Percentiles rank a stretch among this genome's conserved stretches.
These are phyloP conservation scores for Chaetothyriales sp. DNA, from an alignment of 2,329 filamentous ascomycete species.

Conservation along the genomic window DNA sequence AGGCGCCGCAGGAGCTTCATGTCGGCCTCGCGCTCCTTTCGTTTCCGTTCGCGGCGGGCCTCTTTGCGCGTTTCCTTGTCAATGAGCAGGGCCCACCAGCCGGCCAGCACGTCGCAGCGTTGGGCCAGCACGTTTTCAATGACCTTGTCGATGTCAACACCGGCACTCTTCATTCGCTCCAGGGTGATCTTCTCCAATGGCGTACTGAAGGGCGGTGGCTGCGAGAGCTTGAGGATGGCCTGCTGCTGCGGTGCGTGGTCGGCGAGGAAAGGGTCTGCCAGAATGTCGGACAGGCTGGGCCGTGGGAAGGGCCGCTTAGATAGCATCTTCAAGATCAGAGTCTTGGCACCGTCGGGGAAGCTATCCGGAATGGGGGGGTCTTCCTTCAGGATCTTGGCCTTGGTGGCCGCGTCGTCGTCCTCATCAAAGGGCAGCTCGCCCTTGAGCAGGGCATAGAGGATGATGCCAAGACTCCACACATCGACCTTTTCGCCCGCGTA, in stretches of 20 bases:
- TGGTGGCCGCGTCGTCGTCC: constrained; percentile 79
- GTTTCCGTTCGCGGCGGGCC: constrained; percentile 61
- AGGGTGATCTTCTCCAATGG: constrained; percentile 79
- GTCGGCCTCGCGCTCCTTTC: constrained; percentile 72
- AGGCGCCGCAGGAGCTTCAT: constrained; percentile 65
- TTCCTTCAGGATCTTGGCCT: constrained; percentile 67
- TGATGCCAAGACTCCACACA: constrained; percentile 93
- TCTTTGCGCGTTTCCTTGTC: constrained; percentile 92
- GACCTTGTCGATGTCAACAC: constrained; percentile 84
- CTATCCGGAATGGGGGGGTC: constrained; percentile 76
- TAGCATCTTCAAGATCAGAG: constrained; percentile 64
- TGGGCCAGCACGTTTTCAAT: constrained; percentile 88
- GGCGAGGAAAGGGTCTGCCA: constrained; percentile 73
- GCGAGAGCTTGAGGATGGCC: constrained; percentile 70
- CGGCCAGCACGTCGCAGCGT: constrained; percentile 75
- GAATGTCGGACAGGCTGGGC: constrained; percentile 69
- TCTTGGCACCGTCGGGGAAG: constrained; percentile 62
- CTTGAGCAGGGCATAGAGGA: constrained; percentile 69
- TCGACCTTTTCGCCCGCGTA: constrained; percentile 97
- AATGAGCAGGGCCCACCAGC: constrained; percentile 90
- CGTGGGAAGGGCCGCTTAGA: constrained; percentile 80
- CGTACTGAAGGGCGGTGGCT: constrained; percentile 71
- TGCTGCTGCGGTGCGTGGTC: constrained; percentile 82
- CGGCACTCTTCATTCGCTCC: constrained; percentile 82
- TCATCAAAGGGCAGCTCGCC: constrained; percentile 81